Conservation (phyloP, 495 filamentous ascomycete species). For the Hypoxylon intermedium region DNA sequence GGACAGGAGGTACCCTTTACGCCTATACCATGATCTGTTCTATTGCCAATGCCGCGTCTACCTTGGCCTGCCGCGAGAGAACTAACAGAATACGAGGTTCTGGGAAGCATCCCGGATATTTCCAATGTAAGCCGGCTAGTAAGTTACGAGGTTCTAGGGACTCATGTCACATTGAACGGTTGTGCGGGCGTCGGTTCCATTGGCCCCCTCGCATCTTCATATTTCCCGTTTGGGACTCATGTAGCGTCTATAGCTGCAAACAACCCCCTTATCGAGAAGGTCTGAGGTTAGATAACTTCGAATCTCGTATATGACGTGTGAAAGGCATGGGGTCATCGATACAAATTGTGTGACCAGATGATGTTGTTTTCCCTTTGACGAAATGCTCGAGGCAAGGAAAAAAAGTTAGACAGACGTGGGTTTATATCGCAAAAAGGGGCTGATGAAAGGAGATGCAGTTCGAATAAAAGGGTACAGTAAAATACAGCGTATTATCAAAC, state of each 20-base stretch:
- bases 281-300: slow-evolving; percentile 5
- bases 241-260: slow-evolving; percentile 16
- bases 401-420: too few species aligned
- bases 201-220: slow-evolving; percentile 19
- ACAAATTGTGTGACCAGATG: slow-evolving; percentile 17
- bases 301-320: slow-evolving; percentile 4
- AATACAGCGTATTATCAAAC: too few species aligned
- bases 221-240: slow-evolving; percentile 19
- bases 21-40: background rate
- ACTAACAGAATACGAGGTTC: slow-evolving; percentile 21
- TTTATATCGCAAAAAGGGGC: too few species aligned
- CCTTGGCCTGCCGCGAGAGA: background rate
- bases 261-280: slow-evolving; percentile 17
- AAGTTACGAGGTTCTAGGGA: slow-evolving; percentile 17
- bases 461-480: too few species aligned
- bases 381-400: background rate
- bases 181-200: slow-evolving; percentile 29
- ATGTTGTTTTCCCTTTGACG: background rate
- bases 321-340: background rate
- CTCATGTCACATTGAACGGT: slow-evolving; percentile 19
- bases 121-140: background rate
- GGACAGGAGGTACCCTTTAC: background rate
- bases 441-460: too few species aligned
- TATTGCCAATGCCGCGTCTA: background rate
- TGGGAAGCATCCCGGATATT: background rate